phyloP scores from a whole-genome alignment of 2,329 filamentous ascomycete species.

The Chalara sp. region DNA sequence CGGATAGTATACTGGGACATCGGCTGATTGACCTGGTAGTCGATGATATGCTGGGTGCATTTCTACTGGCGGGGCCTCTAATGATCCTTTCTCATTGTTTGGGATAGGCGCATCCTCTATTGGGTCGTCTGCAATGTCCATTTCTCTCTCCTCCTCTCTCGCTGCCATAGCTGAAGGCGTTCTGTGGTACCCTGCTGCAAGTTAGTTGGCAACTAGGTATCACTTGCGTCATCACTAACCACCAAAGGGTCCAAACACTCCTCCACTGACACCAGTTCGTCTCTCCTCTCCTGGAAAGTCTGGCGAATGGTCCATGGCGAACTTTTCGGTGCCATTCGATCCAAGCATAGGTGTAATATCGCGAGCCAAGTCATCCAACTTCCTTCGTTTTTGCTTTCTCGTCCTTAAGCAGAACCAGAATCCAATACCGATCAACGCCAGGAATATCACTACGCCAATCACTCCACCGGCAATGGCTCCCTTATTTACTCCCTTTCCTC shows the following conservation, averaged over 20 bases:
- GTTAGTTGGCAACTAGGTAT: neutral
- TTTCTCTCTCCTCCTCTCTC: neutral
- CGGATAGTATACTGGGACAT: neutral
- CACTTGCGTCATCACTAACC: neutral
- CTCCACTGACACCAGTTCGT: neutral
- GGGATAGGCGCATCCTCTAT: neutral
- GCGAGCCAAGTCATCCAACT: neutral
- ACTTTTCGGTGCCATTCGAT: neutral
- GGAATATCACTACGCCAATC: neutral
- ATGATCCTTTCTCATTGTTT: neutral
- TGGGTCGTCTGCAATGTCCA: neutral
- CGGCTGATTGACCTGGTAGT: neutral
- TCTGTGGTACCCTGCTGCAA: neutral
- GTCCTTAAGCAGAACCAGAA: slow-evolving; percentile 1
- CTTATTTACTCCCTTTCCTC: neutral
- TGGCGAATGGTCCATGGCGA: neutral
- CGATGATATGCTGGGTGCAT: slow-evolving; percentile 1
- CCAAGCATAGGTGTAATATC: slow-evolving; percentile 1
- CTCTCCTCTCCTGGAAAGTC: neutral
- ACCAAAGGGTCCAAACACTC: neutral
- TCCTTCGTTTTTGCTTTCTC: neutral
- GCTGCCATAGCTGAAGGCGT: neutral
- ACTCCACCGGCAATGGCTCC: neutral
- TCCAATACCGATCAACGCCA: neutral
- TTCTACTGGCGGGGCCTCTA: neutral